Conservation (phyloP, 768 basidiomycete species). For the Suillus cothurnatus region DNA sequence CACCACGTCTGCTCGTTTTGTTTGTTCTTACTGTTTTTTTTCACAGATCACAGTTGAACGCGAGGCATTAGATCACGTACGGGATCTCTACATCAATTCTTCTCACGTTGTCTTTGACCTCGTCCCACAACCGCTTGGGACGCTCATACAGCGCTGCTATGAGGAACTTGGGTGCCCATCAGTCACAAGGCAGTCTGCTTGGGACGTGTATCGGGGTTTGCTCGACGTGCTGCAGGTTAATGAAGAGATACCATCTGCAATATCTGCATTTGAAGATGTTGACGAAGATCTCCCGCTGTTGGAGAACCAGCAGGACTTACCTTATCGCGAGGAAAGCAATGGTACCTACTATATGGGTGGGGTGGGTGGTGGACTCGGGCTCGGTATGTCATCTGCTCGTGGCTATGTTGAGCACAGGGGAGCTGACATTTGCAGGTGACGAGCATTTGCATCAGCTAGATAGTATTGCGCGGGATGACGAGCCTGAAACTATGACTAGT, state of each 20-base stretch:
- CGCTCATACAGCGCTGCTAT: constrained; percentile 20
- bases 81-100: constrained; percentile 22
- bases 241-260: constrained; percentile 19
- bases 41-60: neutral
- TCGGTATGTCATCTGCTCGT: neutral
- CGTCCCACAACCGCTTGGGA: constrained; percentile 25
- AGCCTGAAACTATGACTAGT: neutral
- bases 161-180: constrained; percentile 22
- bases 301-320: neutral
- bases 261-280: constrained; percentile 20
- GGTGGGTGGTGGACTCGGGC: neutral
- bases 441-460: neutral
- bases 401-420: too few species aligned
- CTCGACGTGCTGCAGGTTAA: too few species aligned
- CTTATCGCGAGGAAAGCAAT: neutral
- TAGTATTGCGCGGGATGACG: neutral
- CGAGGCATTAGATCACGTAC: constrained; percentile 14
- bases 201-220: too few species aligned
- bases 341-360: neutral
- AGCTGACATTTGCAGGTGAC: neutral
- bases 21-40: too few species aligned
- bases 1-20: too few species aligned
- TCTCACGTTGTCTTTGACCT: constrained; percentile 17
- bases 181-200: constrained; percentile 14
- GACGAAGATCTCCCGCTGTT: neutral